phyloP scores from a whole-genome alignment of 2,329 filamentous ascomycete species.

The Drechmeria coniospora region DNA sequence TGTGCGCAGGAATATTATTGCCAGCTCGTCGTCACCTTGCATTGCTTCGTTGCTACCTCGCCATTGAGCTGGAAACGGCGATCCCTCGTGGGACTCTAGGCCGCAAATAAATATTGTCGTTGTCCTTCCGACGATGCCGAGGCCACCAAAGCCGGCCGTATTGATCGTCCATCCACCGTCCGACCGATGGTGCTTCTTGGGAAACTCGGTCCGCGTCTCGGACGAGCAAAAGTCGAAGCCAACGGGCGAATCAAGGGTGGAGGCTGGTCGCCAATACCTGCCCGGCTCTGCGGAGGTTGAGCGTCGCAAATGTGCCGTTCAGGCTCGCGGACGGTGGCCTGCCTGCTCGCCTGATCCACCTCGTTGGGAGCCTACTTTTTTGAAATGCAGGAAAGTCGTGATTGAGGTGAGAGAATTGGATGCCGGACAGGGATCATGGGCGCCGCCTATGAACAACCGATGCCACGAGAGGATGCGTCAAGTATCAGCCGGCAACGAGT shows the following conservation, averaged over 20 bases:
- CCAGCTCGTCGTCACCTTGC: slow-evolving; percentile 59
- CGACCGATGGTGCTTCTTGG: slow-evolving; percentile 80
- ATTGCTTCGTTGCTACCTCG: slow-evolving; percentile 68
- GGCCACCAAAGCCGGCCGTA: slow-evolving; percentile 48
- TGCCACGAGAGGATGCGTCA: too few relatives aligned
- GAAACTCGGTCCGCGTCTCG: slow-evolving; percentile 70
- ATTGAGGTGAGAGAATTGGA: slow-evolving; percentile 48
- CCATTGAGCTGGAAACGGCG: slow-evolving; percentile 76
- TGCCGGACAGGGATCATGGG: too few relatives aligned
- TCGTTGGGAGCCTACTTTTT: slow-evolving; percentile 15
- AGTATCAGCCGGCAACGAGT: too few relatives aligned
- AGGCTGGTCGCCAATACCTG: slow-evolving; percentile 31
- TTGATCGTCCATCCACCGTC: slow-evolving; percentile 81
- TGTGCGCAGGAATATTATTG: slow-evolving; percentile 87
- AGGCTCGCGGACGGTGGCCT: slow-evolving; percentile 31
- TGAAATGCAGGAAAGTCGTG: slow-evolving; percentile 28
- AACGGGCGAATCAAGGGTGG: slow-evolving; percentile 41
- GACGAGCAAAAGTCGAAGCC: slow-evolving; percentile 74
- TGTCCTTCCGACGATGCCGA: slow-evolving; percentile 58
- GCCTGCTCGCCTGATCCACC: slow-evolving; percentile 4
- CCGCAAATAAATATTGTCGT: slow-evolving; percentile 91
- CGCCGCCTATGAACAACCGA: too few relatives aligned
- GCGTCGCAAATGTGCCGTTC: slow-evolving; percentile 41
- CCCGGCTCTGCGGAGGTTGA: slow-evolving; percentile 19
- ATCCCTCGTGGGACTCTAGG: slow-evolving; percentile 72